Percentiles rank a stretch among this genome's conserved stretches.
phyloP scores from a whole-genome alignment of 495 filamentous ascomycete species.

The Aspergillus leporis region DNA sequence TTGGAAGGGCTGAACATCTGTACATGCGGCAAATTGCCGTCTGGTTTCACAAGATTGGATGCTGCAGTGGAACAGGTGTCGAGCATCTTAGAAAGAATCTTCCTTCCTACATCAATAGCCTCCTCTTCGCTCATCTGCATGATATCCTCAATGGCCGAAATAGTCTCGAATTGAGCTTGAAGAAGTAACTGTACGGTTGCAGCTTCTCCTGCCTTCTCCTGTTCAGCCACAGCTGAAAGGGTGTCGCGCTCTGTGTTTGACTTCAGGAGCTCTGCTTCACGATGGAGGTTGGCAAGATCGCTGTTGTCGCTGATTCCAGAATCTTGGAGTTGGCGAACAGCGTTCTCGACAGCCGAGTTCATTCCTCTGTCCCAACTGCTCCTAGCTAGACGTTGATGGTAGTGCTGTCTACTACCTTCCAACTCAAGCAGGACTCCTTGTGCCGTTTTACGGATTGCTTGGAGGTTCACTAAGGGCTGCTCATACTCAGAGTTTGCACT shows the following conservation, averaged over 20 bases:
- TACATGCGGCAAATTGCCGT: conserved; percentile 67
- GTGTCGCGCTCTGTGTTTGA: conserved; percentile 81
- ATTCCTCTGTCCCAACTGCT: conserved; percentile 83
- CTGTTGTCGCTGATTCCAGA: conserved; percentile 70
- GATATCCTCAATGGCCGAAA: conserved; percentile 77
- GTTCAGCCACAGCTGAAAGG: conserved; percentile 72
- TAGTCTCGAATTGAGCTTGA: conserved; percentile 87
- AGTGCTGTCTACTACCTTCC: conserved; percentile 84
- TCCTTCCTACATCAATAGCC: conserved; percentile 75
- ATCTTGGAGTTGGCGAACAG: conserved; percentile 71
- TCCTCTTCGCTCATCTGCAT: conserved; percentile 77
- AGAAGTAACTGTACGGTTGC: conserved; percentile 78
- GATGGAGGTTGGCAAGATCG: conserved; percentile 69
- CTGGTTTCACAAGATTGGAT: conserved; percentile 86
- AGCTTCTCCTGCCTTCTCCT: conserved; percentile 79
- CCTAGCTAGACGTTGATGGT: conserved; percentile 76
- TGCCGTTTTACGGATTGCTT: conserved; percentile 81
- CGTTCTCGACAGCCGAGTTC: conserved; percentile 84
- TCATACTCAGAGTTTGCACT: conserved; percentile 70
- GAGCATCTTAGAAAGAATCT: conserved; percentile 76
- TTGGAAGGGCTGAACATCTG: conserved; percentile 63
- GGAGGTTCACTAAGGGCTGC: conserved; percentile 62
- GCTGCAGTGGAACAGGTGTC: conserved; percentile 69
- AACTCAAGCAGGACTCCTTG: conserved; percentile 85
- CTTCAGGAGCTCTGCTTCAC: conserved; percentile 84